phyloP scores from a whole-genome alignment of 1,284 basidiomycete genomes.

The Xerocomus nothofagi region DNA sequence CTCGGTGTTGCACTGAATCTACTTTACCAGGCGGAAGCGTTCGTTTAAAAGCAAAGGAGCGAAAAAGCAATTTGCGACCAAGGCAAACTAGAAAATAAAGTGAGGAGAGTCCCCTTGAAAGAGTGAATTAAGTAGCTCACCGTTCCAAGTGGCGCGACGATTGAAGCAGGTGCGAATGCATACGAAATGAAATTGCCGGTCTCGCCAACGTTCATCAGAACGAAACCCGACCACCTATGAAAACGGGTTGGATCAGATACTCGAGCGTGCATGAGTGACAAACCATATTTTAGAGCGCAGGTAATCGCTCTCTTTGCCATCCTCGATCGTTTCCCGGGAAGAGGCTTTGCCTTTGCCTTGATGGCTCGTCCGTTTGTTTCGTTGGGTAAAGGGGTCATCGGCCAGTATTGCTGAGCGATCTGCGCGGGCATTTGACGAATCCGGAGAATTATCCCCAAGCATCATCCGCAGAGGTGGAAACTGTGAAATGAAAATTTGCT shows the following conservation, averaged over 20 bases:
- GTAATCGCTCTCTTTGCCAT: slow-evolving; percentile 63
- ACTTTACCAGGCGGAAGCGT: slow-evolving; percentile 64
- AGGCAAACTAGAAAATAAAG: slow-evolving; percentile 59
- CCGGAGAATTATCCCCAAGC: slow-evolving; percentile 10
- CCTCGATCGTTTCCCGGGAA: slow-evolving; percentile 1
- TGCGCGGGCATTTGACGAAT: slow-evolving; percentile 1
- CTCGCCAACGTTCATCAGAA: slow-evolving; percentile 91
- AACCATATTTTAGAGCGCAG: slow-evolving; percentile 83
- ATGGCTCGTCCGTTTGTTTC: slow-evolving; percentile 8
- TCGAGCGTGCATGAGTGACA: slow-evolving; percentile 15
- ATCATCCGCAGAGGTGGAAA: slow-evolving; percentile 21
- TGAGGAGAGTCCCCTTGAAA: not conserved
- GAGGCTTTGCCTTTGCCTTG: slow-evolving; percentile 7
- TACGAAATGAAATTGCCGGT: slow-evolving; percentile 90
- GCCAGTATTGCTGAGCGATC: slow-evolving; percentile 28
- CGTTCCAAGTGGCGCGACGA: slow-evolving; percentile 95
- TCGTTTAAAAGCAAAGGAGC: slow-evolving; percentile 87
- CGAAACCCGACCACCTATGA: slow-evolving; percentile 87
- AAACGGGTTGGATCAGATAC: not conserved
- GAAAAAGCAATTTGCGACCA: slow-evolving; percentile 94
- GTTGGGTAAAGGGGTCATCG: slow-evolving; percentile 26
- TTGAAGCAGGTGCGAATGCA: slow-evolving; percentile 84
- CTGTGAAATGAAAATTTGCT: slow-evolving; percentile 21
- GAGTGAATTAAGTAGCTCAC: slow-evolving; percentile 46
- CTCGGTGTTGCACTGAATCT: slow-evolving; percentile 1